Evolutionary conservation across 2,329 filamentous ascomycete genomes (phyloP), one percentile per base, ranked within the genome.

Genomic region (Calonectria honghensis): DNA sequence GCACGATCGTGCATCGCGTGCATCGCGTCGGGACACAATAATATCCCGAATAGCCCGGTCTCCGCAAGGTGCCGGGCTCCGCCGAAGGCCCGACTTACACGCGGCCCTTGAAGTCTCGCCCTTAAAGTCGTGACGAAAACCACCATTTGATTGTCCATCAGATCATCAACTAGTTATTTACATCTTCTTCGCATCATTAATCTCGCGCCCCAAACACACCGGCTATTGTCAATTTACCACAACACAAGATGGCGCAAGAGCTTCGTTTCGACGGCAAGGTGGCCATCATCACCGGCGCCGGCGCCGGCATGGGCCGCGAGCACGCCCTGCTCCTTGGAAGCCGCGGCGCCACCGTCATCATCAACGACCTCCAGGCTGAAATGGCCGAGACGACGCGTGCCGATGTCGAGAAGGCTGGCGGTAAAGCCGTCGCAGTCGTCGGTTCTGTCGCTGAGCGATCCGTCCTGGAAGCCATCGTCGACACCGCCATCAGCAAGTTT

Each of bases 191-290:
- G 14, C 35, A 29, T 5, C 37, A 35, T 35, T 24, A 7, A 59
- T 59, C 41, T 29, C 10, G 4, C n/a, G 4, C n/a, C 29, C 3
- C 24, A 39, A 24, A 48, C 9, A n/a, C 13, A 45, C 24, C 18
- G 13, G 13, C 18, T 4, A 10, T 20, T 7, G 4, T 24, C 14
- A 32, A 14, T 24, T 48, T 13, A 18, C 10, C 35, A 39, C 2
- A 61, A 24, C 4, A 41, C 35, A 45, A 57, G 18, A 63, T 63
- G 57, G 14, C 35, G 14, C 6, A 63, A 24, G 13, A 63, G 10
- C 57, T 63, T 63, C 57, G 57, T 18, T 63, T 63, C 37, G 57
- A 63, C 37, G 57, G 57, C 57, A 63, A 41, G 24, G 57, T 63
- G 2, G 57, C 57, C 57, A 63, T 63, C 20, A 31, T 63, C 57